Evolutionary conservation across 805 yeast genomes (phyloP).

Genomic region (Candida stauntonica): DNA sequence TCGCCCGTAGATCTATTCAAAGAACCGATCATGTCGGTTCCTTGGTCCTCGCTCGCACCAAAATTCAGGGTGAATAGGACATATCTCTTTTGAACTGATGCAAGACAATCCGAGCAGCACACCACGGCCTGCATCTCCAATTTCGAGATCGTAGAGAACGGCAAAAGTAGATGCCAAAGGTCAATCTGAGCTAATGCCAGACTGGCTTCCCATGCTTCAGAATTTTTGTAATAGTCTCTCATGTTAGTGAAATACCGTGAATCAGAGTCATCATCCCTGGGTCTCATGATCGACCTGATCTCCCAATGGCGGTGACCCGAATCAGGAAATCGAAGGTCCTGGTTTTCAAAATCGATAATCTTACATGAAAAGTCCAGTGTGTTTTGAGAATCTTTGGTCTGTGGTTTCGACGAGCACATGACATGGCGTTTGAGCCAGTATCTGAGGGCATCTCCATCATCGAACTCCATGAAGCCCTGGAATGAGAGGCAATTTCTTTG

Average conservation of each 20-base stretch:
- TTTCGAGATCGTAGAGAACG: constrained; percentile 15
- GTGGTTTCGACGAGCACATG: background rate
- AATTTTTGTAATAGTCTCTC: background rate
- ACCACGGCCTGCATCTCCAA: constrained; percentile 4
- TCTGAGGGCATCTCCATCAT: constrained; percentile 2
- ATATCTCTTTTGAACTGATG: constrained; percentile 12
- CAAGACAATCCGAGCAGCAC: constrained; percentile 20
- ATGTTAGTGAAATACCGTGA: background rate
- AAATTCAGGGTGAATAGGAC: constrained; percentile 16
- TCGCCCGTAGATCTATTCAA: constrained; percentile 18
- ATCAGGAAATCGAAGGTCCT: constrained; percentile 14
- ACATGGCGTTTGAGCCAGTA: constrained; percentile 10
- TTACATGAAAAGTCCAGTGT: constrained; percentile 12
- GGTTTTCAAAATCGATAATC: constrained; percentile 21
- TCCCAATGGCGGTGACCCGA: background rate
- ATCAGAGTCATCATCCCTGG: background rate
- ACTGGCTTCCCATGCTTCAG: constrained; percentile 3
- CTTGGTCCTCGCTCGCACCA: constrained; percentile 1
- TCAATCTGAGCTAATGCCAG: constrained; percentile 16
- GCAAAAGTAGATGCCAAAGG: constrained; percentile 21
- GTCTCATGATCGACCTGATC: background rate
- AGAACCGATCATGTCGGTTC: constrained; percentile 18
- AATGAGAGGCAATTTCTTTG: constrained; percentile 4
- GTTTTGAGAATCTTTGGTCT: constrained; percentile 2
- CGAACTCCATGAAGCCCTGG: constrained; percentile 10